Evolutionary conservation across 495 filamentous ascomycete genomes (phyloP), one percentile per base, ranked within the genome.

Genomic region (Trichocladium antarcticum): DNA sequence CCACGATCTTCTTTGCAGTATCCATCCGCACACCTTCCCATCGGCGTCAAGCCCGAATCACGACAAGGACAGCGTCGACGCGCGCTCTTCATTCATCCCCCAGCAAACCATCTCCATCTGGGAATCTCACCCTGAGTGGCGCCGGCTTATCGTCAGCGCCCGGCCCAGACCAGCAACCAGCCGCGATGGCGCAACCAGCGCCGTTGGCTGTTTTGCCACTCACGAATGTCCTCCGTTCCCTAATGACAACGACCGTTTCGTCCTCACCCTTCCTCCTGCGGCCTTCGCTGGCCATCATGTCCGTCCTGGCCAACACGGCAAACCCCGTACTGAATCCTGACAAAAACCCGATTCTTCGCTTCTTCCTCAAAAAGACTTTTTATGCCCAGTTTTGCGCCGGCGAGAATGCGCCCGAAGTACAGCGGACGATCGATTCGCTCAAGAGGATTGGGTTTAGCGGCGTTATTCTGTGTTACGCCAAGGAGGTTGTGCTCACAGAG

Each of bases 321-420:
- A 78, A 65, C 15, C 68, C 78, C 1, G 35, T 78, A 7, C 63
- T 84, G 10, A 75, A 74, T 51, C 78, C 79, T 3, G 74, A 79
- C 50, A 63, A 59, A 28, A 84, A 84, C 49, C 72, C 71, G 0
- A 9, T 80, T 15, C 69, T 82, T 12, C 64, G 67, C 14, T 73
- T 61, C 51, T 60, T 85, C 29, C 71, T 93, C 27, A 83, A 85
- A 50, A 74, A 79, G 47, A 90, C 84, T 0, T 87, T 93, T 59
- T 93, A 93, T 61, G 76, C 77, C 45, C 85, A 93, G 57, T 93
- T 90, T 62, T 93, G 87, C 60, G 83, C 84, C 1, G 87, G 87
- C 16, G 79, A 83, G 58, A 83, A 77, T 38, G 64, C 71, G 0
- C 45, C 53, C 1, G 82, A 89, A 60, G 81, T 90, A 21, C 57